Base-by-base conservation (phyloP, 345 rosid species). In the Noccaea bulbosa region DNA sequence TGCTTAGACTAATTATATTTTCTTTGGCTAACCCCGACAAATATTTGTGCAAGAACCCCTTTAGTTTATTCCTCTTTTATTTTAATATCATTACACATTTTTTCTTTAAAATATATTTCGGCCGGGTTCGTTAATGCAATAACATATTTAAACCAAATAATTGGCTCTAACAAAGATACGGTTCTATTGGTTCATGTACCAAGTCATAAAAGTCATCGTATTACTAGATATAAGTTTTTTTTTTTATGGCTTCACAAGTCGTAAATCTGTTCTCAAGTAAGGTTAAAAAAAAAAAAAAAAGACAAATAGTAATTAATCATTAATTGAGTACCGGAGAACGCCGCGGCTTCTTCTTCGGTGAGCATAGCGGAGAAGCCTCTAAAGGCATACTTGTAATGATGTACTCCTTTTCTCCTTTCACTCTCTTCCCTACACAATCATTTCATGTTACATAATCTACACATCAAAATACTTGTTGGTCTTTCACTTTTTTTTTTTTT, bases 361-460 rank as follows among this genome's bases (percentile, higher is more conserved):
- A 88, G 97, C 87, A 85, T 73, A 67, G 88, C 92, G 33, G 95
- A 88, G 85, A 91, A 91, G 7, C 97, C 95, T 53, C 68, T 84
- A 37, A 91, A 86, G 47, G 91, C 86, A 78, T 87, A 88, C 24
- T 50, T 54, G 57, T 87, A 88, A 66, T 82, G 87, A 71, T 83
- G 89, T 65, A 82, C 70, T 51, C 81, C 49, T 22, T 71, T 55
- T 66, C 81, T 65, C 73, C 80, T 81, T 33, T 71, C 84, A 53
- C 62, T 79, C 66, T 82, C 83, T 55, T 78, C 55, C 45, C 91
- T 87, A 82, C 52, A 30, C 24, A 12, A 46, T 33, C 44, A 33
- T 62, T 62, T 15, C 62, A 48, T 50, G 11, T 7, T 33, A n/a
- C 17, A 54, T 6, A 53, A 30, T 52, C 16, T 43, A 43, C 46